Evolutionary conservation across 1,284 basidiomycete genomes (phyloP), one percentile per base, ranked within the genome.

Genomic region (Termitomyces sp.): DNA sequence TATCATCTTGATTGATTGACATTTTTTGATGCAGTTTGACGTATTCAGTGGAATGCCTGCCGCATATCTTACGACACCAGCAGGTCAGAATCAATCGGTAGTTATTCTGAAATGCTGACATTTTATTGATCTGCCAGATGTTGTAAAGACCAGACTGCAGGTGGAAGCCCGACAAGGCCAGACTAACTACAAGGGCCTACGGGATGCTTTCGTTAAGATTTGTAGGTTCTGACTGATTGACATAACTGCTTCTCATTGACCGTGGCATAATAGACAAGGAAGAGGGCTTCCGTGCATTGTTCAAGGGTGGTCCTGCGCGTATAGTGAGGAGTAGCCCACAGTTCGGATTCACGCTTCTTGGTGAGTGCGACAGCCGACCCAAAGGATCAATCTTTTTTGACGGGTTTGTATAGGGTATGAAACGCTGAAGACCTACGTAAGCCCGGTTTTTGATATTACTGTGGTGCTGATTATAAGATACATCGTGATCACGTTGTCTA

Each of bases 81-180:
- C 88, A 62, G 88, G 88, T 89, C 60, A 63, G 74, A 41, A 41
- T 47, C 14, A 53, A 42, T 54, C 37, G 26, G 33, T 50, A 37
- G 46, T 31, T 52, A 56, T 14, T 24, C 21, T n/a, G 48, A 66
- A 61, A 40, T 37, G 42, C 50, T 62, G 39, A 65, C 44, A 55
- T 49, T 30, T 24, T 30, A 3, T 72, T 59, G 46, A 53, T 49
- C 52, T 30, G 62, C 30, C 71, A 84, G 96, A 99, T 70, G 97
- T 99, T 55, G 92, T 98, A 69, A 99, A 99, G 81, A 99, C 96
- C n/a, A 86, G 96, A 52, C 75, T 99, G 58, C 97, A 99, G 69
- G 88, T 93, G n/a, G 97, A 99, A 70, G 89, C 93, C 33, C 81
- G 88, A 57, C 88, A 91, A 62, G 97, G 96, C 14, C 86, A 99